Conservation (phyloP, 2,329 filamentous ascomycete species). For the Delphinella strobiligena region DNA sequence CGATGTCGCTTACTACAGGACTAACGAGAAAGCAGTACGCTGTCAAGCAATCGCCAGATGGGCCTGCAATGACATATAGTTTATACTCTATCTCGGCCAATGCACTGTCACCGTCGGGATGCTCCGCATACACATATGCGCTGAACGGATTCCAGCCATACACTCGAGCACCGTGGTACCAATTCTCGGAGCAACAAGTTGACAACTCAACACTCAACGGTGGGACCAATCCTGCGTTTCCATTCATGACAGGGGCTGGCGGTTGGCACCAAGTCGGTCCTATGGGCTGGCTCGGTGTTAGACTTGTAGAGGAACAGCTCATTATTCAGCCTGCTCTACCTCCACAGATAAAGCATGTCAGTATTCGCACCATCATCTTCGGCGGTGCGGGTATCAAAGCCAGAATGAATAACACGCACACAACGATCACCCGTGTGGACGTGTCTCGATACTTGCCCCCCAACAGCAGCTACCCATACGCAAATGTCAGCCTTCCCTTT, state of each 20-base stretch:
- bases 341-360: slow-evolving; percentile 49
- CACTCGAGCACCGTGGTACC: slow-evolving; percentile 53
- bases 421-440: slow-evolving; percentile 42
- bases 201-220: slow-evolving; percentile 51
- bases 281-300: slow-evolving; percentile 55
- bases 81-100: slow-evolving; percentile 58
- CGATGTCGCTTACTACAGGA: not conserved
- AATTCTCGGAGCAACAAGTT: slow-evolving; percentile 56
- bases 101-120: slow-evolving; percentile 52
- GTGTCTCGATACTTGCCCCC: slow-evolving; percentile 30
- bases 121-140: slow-evolving; percentile 56
- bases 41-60: slow-evolving; percentile 53
- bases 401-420: slow-evolving; percentile 52
- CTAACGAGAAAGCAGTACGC: slow-evolving; percentile 25
- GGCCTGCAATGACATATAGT: slow-evolving; percentile 62
- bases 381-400: slow-evolving; percentile 52
- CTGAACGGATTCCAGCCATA: slow-evolving; percentile 54
- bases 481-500: slow-evolving; percentile 44
- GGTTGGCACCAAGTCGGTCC: slow-evolving; percentile 56
- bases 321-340: slow-evolving; percentile 54
- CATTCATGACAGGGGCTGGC: slow-evolving; percentile 60
- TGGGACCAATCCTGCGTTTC: slow-evolving; percentile 56
- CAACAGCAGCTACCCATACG: slow-evolving; percentile 44
- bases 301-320: slow-evolving; percentile 46
- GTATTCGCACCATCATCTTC: slow-evolving; percentile 54